Base-by-base conservation (phyloP, 306 rosid genomes). In the Datisca glomerata region DNA sequence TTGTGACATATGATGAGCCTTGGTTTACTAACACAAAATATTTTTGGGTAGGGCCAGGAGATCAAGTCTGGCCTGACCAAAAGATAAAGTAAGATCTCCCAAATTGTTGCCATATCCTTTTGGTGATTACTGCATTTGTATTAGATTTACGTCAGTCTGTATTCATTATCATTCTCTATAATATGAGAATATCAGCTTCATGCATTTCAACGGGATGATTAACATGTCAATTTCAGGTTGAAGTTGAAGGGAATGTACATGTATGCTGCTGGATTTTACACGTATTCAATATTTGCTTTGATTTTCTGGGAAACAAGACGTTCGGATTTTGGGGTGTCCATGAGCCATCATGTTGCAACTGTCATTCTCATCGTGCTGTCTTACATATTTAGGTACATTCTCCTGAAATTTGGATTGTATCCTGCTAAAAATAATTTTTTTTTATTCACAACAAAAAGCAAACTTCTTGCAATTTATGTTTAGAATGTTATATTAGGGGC, bases 271-370 rank as follows among this genome's bases (percentile, higher is more conserved):
- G 97, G 97, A 48, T 89, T 89, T 70, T 89, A 83, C 64, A 42
- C 80, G 3, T 89, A 89, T 65, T 89, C 97, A 61, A 74, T 89
- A 66, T 83, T 89, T 64, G 97, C 97, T 47, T 75, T 89, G 68
- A 53, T 83, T 36, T 83, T 80, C 55, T 89, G 93, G 97, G 97
- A 89, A 67, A 89, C 97, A 14, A 74, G 79, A 76, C 93, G 97
- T 56, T 74, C 97, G 0, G 97, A 89, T 74, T 89, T 89, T 49
- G 81, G 78, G 47, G 75, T 89, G 55, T 89, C 97, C 32, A 89
- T 89, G 97, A 31, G 75, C 65, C 97, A 89, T 67, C 97, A 89
- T 77, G 79, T 83, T 65, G 80, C 89, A 33, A 69, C 91, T 44
- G 55, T 74, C 66, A 66, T 47, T 56, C 97, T 89, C 71, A 74